These are phyloP conservation scores for Scheffersomyces titani DNA, from an alignment of 1,139 yeast species.

Conservation along the genomic window DNA sequence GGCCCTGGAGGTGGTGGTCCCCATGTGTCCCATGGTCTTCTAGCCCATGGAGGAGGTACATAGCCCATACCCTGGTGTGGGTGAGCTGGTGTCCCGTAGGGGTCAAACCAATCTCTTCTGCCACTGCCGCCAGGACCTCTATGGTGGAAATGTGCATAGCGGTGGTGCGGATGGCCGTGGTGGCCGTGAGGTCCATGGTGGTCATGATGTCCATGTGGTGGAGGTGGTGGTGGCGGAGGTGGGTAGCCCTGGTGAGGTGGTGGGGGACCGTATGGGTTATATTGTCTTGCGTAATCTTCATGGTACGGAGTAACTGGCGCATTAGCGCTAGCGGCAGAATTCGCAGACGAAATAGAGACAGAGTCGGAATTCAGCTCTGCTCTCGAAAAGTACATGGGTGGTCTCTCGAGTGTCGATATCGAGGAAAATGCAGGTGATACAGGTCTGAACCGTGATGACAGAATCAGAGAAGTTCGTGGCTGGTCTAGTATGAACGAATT, in stretches of 20 bases:
- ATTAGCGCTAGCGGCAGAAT: not conserved
- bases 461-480: not conserved
- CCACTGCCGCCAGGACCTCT: slow-evolving; percentile 1
- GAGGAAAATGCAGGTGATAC: not conserved
- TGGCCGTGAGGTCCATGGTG: slow-evolving; percentile 8
- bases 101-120: not conserved
- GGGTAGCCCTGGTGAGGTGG: slow-evolving; percentile 5
- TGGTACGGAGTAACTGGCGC: slow-evolving; percentile 4
- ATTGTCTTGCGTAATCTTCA: slow-evolving; percentile 6
- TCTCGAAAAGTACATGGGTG: not conserved
- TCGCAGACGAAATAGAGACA: not conserved
- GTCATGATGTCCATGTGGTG: slow-evolving; percentile 1
- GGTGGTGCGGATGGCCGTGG: slow-evolving; percentile 9
- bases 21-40: slow-evolving; percentile 1
- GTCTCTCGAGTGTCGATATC: not conserved
- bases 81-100: slow-evolving; percentile 2
- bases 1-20: slow-evolving; percentile 5
- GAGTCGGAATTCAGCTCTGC: not conserved
- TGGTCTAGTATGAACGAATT: slow-evolving; percentile 2
- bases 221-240: slow-evolving; percentile 7
- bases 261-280: slow-evolving; percentile 2
- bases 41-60: slow-evolving; percentile 4
- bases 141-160: slow-evolving; percentile 2
- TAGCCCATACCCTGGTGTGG: slow-evolving; percentile 2
- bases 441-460: not conserved